A percentile compares a stretch with the other conserved stretches of the same genome.
Conservation (phyloP, 176 grass and related monocot species). For the Dactylis glomerata region DNA sequence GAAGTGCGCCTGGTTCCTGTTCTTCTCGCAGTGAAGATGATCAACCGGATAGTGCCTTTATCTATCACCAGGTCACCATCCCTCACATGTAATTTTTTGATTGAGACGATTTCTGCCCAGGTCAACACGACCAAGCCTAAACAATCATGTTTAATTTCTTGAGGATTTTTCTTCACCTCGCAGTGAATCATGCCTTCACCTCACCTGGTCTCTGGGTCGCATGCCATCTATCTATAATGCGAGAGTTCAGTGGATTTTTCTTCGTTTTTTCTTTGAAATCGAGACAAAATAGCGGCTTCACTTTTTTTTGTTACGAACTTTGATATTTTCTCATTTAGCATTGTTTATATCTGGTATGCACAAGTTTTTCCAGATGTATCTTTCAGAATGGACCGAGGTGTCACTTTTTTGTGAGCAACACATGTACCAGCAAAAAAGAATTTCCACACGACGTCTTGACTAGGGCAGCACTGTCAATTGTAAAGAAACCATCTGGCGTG, state of each 20-base stretch:
- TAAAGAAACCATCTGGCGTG: too few relatives aligned
- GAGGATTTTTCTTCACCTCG: too few relatives aligned
- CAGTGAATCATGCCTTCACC: not conserved
- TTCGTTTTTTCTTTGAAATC: too few relatives aligned
- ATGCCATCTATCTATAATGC: not conserved
- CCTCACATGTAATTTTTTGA: not conserved
- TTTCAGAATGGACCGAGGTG: too few relatives aligned
- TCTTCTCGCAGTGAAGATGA: not conserved
- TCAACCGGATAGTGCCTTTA: not conserved
- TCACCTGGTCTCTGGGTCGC: not conserved
- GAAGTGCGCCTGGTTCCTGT: not conserved
- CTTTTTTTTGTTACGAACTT: not conserved
- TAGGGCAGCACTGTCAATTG: too few relatives aligned
- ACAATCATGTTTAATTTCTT: not conserved
- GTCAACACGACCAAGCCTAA: not conserved
- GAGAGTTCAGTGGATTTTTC: not conserved
- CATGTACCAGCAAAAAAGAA: too few relatives aligned
- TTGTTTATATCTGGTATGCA: not conserved
- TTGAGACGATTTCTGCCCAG: not conserved
- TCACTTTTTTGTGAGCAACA: too few relatives aligned
- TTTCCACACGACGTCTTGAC: too few relatives aligned
- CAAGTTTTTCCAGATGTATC: too few relatives aligned
- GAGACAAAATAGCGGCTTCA: too few relatives aligned
- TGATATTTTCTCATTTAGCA: not conserved
- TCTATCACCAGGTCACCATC: not conserved